Evolutionary conservation across 495 filamentous ascomycete species (phyloP), one percentile per base, ranked within the genome.

Genomic region (Xylaria acuta): DNA sequence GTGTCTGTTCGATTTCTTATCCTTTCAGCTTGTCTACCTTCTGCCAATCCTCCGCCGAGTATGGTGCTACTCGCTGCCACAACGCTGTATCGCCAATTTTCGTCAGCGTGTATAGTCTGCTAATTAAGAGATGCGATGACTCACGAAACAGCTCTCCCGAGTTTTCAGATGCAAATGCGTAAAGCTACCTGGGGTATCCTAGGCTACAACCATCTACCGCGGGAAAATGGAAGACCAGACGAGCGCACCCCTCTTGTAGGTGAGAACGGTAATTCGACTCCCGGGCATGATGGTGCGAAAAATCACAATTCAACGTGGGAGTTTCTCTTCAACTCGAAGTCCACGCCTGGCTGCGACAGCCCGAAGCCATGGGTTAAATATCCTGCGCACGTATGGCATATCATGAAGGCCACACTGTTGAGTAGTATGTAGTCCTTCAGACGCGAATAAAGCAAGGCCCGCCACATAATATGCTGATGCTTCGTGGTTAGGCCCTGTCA

Each of bases 401-500:
- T 87, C 70, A 80, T 78, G 74, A 88, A 87, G 76, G 74, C 85
- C 43, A 86, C 88, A 18, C 79, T 90, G 58, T 67, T 86, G 64
- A 90, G 88, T 78, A 88, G 84, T 86, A 81, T 59, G 84, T 82
- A 79, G 12, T 38, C 34, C 30, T 30, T 3, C 18, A 16, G 20
- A 64, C 38, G 14, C 16, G 30, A 5, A 58, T 40, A 54, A 8
- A 16, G 16, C 30, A 51, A 32, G 9, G 38, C 22, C 36, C 16
- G 25, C 12, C 27, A 16, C 20, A 16, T 54, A 25, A 16, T 47
- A 45, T 66, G 36, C 70, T 72, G 27, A 72, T 11, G 5, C 34
- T 38, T 58, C 38, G 12, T 54, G 32, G 18, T 40, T 69, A 86
- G 85, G 93, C 77, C 94, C 93, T 80, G 91, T 96, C 79, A 98